phyloP scores from a whole-genome alignment of 2,329 filamentous ascomycete genomes.

The Akanthomyces uredinophilus region DNA sequence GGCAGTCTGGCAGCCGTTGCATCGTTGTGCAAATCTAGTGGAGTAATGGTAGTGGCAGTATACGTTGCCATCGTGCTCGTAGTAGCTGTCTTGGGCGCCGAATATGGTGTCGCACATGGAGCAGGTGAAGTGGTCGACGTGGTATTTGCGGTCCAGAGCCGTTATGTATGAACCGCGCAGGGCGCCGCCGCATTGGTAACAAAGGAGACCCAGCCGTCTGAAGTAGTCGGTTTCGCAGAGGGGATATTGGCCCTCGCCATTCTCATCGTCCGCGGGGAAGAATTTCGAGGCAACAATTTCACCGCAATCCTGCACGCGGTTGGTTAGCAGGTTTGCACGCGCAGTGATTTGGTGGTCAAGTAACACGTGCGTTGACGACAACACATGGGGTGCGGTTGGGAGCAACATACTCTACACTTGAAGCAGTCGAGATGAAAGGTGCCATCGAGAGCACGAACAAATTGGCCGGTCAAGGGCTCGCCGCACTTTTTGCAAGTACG shows the following conservation, averaged over 20 bases:
- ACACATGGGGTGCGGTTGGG: background rate
- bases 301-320: conserved; percentile 65
- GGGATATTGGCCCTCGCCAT: conserved; percentile 81
- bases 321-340: conserved; percentile 4
- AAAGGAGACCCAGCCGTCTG: conserved; percentile 81
- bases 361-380: background rate
- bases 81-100: conserved; percentile 96
- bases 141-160: conserved; percentile 94
- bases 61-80: conserved; percentile 92
- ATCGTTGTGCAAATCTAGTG: conserved; percentile 91
- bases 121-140: conserved; percentile 98
- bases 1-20: conserved; percentile 93
- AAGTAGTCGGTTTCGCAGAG: conserved; percentile 99
- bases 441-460: conserved; percentile 86
- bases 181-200: conserved; percentile 86
- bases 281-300: conserved; percentile 98
- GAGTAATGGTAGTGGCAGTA: conserved; percentile 99
- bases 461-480: conserved; percentile 85
- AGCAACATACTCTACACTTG: conserved; percentile 75
- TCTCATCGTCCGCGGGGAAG: conserved; percentile 91
- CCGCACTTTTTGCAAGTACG: conserved; percentile 82
- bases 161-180: conserved; percentile 97
- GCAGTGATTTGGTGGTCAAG: background rate
- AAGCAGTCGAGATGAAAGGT: conserved; percentile 98
- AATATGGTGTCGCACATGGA: conserved; percentile 97